phyloP scores from a whole-genome alignment of 2,329 filamentous ascomycete species.

The Pyricularia pennisetigena region DNA sequence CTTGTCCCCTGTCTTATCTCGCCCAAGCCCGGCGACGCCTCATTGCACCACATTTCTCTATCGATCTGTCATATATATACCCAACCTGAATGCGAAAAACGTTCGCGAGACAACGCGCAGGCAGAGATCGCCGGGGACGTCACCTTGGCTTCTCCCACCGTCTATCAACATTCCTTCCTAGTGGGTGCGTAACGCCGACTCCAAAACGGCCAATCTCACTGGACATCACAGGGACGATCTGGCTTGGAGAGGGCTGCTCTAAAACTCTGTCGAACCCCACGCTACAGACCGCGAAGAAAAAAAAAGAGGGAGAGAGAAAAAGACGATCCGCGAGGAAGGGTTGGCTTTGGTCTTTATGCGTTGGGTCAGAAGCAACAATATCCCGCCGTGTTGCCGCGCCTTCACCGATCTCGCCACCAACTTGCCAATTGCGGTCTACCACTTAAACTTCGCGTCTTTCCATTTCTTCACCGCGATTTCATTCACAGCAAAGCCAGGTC shows the following conservation, averaged over 20 bases:
- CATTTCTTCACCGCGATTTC: background rate
- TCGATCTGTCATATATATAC: background rate
- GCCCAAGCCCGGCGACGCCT: background rate
- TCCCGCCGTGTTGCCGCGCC: background rate
- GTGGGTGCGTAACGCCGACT: background rate
- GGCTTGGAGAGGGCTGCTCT: background rate
- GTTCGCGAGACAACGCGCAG: background rate
- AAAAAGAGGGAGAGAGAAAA: background rate
- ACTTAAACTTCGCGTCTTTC: background rate
- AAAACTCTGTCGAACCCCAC: background rate
- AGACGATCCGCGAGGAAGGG: background rate
- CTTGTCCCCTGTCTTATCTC: background rate
- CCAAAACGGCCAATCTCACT: background rate
- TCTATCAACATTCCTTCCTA: background rate
- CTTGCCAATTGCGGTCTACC: background rate
- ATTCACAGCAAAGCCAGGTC: background rate
- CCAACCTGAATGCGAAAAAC: background rate
- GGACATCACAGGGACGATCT: background rate
- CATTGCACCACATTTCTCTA: background rate
- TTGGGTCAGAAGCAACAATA: background rate
- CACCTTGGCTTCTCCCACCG: background rate
- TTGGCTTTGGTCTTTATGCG: background rate
- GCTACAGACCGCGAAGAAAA: background rate
- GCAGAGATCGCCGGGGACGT: background rate
- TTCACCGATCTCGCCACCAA: background rate